Evolutionary conservation across 2,329 filamentous ascomycete species (phyloP).

Genomic region (Fusarium papillatum): DNA sequence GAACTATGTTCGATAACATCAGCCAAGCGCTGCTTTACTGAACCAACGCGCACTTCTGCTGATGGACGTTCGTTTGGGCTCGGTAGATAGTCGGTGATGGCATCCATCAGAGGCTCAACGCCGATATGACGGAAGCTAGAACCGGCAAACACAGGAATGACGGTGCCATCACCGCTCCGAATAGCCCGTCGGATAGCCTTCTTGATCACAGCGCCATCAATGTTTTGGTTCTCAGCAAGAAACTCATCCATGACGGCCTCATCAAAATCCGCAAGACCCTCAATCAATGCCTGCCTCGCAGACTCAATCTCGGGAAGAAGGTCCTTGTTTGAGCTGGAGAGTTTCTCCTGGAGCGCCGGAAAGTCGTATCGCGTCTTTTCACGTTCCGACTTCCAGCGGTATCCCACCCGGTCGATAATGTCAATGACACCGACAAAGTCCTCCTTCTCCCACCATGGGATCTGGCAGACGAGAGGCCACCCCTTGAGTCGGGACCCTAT

Average conservation of each 20-base stretch:
- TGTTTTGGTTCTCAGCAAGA: constrained; percentile 82
- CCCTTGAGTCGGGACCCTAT: constrained; percentile 83
- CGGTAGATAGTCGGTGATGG: constrained; percentile 88
- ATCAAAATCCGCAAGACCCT: constrained; percentile 89
- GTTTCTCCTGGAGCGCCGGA: constrained; percentile 53
- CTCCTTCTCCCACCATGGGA: constrained; percentile 93
- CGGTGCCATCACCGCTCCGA: constrained; percentile 74
- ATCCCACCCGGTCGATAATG: constrained; percentile 79
- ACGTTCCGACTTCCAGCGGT: constrained; percentile 74
- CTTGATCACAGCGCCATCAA: constrained; percentile 77
- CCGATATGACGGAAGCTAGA: constrained; percentile 96
- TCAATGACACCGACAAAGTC: constrained; percentile 89
- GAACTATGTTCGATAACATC: constrained; percentile 58
- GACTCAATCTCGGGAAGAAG: constrained; percentile 78
- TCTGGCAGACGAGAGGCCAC: constrained; percentile 93
- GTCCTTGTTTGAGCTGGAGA: constrained; percentile 59
- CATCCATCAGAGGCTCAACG: constrained; percentile 91
- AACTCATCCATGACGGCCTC: constrained; percentile 89
- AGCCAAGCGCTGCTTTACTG: constrained; percentile 55
- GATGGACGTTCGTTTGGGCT: constrained; percentile 85
- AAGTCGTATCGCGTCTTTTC: constrained; percentile 53
- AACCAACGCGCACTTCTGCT: constrained; percentile 79
- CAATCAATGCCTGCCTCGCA: constrained; percentile 84
- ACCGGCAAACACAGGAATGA: constrained; percentile 91
- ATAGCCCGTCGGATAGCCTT: constrained; percentile 82